phyloP scores from a whole-genome alignment of 23 red algal species.

The Chondrus crispus region DNA sequence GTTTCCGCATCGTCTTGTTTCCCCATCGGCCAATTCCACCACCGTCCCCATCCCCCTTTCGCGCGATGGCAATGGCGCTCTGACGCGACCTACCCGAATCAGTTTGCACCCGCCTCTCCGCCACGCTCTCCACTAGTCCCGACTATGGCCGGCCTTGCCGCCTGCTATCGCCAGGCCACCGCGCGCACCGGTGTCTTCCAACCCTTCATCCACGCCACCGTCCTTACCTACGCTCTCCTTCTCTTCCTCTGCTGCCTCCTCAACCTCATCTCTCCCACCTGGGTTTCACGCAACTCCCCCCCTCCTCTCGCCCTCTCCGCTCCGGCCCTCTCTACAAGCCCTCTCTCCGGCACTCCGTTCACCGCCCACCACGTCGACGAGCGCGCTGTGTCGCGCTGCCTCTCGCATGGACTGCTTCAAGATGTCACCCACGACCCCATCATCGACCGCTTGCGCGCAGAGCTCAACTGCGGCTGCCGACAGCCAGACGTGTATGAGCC shows the following conservation, averaged over 20 bases:
- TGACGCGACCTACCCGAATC: neutral
- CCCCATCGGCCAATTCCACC: neutral
- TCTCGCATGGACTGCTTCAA: constrained; percentile 50
- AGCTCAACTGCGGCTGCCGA: constrained; percentile 63
- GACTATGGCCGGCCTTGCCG: constrained; percentile 22
- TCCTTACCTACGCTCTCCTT: constrained; percentile 32
- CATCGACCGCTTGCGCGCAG: constrained; percentile 53
- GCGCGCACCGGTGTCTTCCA: constrained; percentile 38
- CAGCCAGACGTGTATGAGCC: constrained; percentile 55
- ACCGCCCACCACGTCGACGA: neutral
- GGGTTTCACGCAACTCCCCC: constrained; percentile 43
- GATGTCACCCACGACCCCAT: constrained; percentile 34
- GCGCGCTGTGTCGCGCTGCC: constrained; percentile 30
- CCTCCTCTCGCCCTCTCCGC: neutral
- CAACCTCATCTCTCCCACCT: constrained; percentile 15
- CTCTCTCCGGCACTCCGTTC: neutral
- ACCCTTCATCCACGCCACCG: constrained; percentile 30
- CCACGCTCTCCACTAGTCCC: neutral
- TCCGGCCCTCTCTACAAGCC: neutral
- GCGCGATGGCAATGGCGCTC: neutral
- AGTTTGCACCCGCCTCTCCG: neutral
- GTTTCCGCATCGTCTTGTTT: too few species aligned
- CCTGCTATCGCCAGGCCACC: constrained; percentile 2
- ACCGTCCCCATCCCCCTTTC: neutral
- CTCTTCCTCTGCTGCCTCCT: constrained; percentile 9